A percentile compares a stretch with the other conserved stretches of the same genome.
Evolutionary conservation across 2,329 filamentous ascomycete species (phyloP).

Genomic region (Stachybotrys elegans): DNA sequence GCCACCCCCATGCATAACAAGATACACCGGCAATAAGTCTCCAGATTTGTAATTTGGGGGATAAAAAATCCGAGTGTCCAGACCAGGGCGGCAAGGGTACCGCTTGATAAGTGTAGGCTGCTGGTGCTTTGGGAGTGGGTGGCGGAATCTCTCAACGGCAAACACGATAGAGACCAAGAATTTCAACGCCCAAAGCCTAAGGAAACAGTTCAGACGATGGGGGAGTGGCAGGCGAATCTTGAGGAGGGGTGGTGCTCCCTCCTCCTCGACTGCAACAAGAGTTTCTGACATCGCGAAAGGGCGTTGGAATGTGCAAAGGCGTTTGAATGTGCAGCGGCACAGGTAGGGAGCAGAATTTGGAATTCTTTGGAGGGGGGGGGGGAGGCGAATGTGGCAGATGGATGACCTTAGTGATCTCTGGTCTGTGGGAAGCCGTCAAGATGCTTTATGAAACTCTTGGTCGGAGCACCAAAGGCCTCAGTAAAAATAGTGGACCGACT

Average conservation of each 20-base stretch:
- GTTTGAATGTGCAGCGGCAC: too few relatives aligned
- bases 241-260: neutral
- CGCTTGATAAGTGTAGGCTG: constrained; percentile 1
- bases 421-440: too few relatives aligned
- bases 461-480: too few relatives aligned
- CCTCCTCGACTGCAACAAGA: neutral
- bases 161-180: neutral
- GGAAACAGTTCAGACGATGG: constrained; percentile 1
- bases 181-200: neutral
- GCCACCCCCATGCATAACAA: constrained; percentile 49
- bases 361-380: too few relatives aligned
- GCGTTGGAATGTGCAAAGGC: too few relatives aligned
- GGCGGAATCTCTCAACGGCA: neutral
- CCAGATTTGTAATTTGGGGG: constrained; percentile 28
- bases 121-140: neutral
- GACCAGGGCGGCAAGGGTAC: neutral
- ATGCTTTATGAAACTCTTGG: too few relatives aligned
- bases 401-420: too few relatives aligned
- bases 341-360: too few relatives aligned
- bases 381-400: too few relatives aligned
- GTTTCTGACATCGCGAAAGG: constrained; percentile 2
- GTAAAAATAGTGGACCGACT: too few relatives aligned
- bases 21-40: constrained; percentile 32
- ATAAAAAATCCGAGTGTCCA: constrained; percentile 29
- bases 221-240: constrained; percentile 1